These are phyloP conservation scores for Albifimbria verrucaria DNA, from an alignment of 2,329 filamentous ascomycete genomes.

Conservation along the genomic window DNA sequence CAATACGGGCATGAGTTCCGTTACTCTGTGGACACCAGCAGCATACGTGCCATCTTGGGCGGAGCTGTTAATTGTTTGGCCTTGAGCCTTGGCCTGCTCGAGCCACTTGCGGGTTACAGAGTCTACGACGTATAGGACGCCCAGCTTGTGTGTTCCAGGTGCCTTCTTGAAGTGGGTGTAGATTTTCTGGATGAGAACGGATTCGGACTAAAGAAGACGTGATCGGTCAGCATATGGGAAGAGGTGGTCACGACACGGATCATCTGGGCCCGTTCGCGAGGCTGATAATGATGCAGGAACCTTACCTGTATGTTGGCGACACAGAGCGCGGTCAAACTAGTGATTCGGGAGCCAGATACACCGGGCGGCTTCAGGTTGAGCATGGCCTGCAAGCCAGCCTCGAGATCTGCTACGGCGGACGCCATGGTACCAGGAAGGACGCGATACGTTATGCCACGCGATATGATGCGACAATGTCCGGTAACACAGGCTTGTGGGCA, in stretches of 20 bases:
- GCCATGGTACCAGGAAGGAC: conserved; percentile 52
- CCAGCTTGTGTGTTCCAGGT: conserved; percentile 92
- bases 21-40: conserved; percentile 93
- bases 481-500: neutral
- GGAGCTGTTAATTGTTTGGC: conserved; percentile 75
- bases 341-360: conserved; percentile 90
- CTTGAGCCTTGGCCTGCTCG: conserved; percentile 85
- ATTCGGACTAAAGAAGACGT: conserved; percentile 68
- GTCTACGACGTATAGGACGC: conserved; percentile 99
- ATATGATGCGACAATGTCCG: no score
- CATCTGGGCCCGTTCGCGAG: neutral
- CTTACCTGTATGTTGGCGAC: conserved; percentile 85
- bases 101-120: conserved; percentile 99
- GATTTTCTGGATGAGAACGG: conserved; percentile 90
- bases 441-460: neutral
- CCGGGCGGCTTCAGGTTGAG: conserved; percentile 87
- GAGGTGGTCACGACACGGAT: neutral
- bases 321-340: conserved; percentile 81
- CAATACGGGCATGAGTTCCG: conserved; percentile 85
- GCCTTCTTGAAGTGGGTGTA: conserved; percentile 97
- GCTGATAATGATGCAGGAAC: no score
- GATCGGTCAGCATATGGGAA: neutral
- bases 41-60: conserved; percentile 90
- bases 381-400: conserved; percentile 87
- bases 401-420: conserved; percentile 86